Base-by-base conservation (phyloP, 2,329 filamentous ascomycete species). In the Thelonectria olida region DNA sequence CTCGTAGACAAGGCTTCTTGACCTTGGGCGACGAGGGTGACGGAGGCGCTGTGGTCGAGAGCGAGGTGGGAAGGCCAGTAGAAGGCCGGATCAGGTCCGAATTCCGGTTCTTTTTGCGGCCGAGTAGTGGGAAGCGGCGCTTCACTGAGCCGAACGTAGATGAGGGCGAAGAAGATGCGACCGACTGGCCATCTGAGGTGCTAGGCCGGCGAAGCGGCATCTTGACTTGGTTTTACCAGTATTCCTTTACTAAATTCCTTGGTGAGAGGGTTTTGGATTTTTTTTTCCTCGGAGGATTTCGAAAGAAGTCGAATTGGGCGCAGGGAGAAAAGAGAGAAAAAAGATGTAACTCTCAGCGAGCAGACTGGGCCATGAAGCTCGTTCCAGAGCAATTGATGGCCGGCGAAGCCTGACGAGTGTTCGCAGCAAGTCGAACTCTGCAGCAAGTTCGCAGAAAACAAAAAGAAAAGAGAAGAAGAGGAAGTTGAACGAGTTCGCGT, bases 41-140 rank as follows among this genome's bases (percentile, higher is more conserved):
- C 10, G 66, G 51, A 12, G 63, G 20, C 8, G 53, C 42, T 17
- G 12, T 15, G 6, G 44, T 58, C 39, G 61, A 58, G 27, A 49
- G 47, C 39, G 61, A 58, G 27, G 51, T 50, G 45, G 66, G 34
- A 28, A 58, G 52, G 45, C 64, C 48, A 6, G 70, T 67, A n/a
- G 69, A 61, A 4, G 68, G 66, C 34, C 61, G 62, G 44, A 64
- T 57, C 31, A 66, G 59, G n/a, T 70, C 64, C 17, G 69, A 67
- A 36, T 65, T 58, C 28, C 66, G 61, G 58, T 59, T 68, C 59
- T 68, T 73, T 63, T 62, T 73, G 45, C 71, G 70, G 61, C 66
- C 66, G 41, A 75, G 63, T 17, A 75, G 72, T 28, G 72, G 72
- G 58, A 75, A 75, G 39, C 71, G 73, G 57, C 73, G 71, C 48